A percentile compares a stretch with the other conserved stretches of the same genome.
phyloP scores from a whole-genome alignment of 805 yeast genomes.

The Candida saitoana region DNA sequence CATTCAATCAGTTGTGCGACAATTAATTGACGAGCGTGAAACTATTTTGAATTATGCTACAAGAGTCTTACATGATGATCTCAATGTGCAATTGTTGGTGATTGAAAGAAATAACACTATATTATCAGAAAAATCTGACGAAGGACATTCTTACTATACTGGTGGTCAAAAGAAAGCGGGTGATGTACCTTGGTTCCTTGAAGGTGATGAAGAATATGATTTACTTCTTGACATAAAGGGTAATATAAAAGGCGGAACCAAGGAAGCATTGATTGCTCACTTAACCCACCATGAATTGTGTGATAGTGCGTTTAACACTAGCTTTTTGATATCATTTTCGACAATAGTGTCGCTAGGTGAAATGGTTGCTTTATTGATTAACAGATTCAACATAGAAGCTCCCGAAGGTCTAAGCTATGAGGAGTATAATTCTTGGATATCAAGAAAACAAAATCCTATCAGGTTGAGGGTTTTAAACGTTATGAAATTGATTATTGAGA shows the following conservation, averaged over 20 bases:
- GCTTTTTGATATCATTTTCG: slow-evolving; percentile 71
- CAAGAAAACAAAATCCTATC: slow-evolving; percentile 63
- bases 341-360: slow-evolving; percentile 68
- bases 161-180: slow-evolving; percentile 31
- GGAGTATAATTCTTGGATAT: slow-evolving; percentile 74
- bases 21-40: slow-evolving; percentile 66
- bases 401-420: slow-evolving; percentile 86
- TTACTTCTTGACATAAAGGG: slow-evolving; percentile 62
- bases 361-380: slow-evolving; percentile 54
- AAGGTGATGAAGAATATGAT: slow-evolving; percentile 60
- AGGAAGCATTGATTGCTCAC: slow-evolving; percentile 72
- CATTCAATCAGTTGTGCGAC: slow-evolving; percentile 44
- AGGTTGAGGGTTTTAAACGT: slow-evolving; percentile 62
- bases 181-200: slow-evolving; percentile 68
- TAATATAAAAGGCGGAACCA: slow-evolving; percentile 76
- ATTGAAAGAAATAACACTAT: slow-evolving; percentile 44
- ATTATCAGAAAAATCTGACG: slow-evolving; percentile 34
- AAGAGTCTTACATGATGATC: slow-evolving; percentile 71
- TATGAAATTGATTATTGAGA: slow-evolving; percentile 61
- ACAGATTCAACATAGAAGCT: slow-evolving; percentile 66
- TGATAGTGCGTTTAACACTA: slow-evolving; percentile 60
- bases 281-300: slow-evolving; percentile 68
- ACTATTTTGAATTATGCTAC: slow-evolving; percentile 69
- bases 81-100: slow-evolving; percentile 54
- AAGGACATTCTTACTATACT: slow-evolving; percentile 28